Evolutionary conservation across 345 rosid genomes (phyloP).

Genomic region (Streptanthus diversifolius): DNA sequence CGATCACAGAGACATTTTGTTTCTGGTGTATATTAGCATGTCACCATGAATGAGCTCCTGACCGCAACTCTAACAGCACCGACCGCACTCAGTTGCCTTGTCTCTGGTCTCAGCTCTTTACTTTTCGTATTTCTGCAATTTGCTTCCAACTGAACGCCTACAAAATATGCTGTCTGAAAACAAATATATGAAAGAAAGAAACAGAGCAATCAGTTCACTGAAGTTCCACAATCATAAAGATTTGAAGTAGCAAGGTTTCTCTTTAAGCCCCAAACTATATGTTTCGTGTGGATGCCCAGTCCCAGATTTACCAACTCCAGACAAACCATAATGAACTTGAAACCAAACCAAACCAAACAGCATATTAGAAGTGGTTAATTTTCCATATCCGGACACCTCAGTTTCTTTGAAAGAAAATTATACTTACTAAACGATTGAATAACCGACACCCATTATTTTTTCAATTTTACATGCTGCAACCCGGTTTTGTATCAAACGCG

Average conservation of each 20-base stretch:
- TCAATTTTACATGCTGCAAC: neutral
- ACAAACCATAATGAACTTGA: neutral
- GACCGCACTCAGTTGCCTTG: slow-evolving; percentile 68
- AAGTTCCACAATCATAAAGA: neutral
- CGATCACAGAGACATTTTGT: too few relatives aligned
- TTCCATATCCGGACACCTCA: neutral
- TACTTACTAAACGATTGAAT: neutral
- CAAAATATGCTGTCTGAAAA: slow-evolving; percentile 72
- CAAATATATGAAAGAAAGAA: neutral
- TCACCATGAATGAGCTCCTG: slow-evolving; percentile 54
- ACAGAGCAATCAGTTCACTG: slow-evolving; percentile 11
- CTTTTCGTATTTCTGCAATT: slow-evolving; percentile 38
- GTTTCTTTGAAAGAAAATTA: neutral
- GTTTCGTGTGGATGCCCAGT: too few relatives aligned
- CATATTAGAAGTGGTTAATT: too few relatives aligned
- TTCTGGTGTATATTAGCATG: slow-evolving; percentile 11
- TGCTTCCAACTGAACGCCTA: slow-evolving; percentile 72
- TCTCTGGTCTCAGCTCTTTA: slow-evolving; percentile 62
- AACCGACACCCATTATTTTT: neutral
- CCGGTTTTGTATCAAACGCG: neutral
- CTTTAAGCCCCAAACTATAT: too few relatives aligned
- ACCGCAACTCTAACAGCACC: slow-evolving; percentile 88
- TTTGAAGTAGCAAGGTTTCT: too few relatives aligned
- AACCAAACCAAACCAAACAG: neutral
- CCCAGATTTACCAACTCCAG: too few relatives aligned